phyloP scores from a whole-genome alignment of 352 stramenopile genomes.

The Globisporangium takayamanum region DNA sequence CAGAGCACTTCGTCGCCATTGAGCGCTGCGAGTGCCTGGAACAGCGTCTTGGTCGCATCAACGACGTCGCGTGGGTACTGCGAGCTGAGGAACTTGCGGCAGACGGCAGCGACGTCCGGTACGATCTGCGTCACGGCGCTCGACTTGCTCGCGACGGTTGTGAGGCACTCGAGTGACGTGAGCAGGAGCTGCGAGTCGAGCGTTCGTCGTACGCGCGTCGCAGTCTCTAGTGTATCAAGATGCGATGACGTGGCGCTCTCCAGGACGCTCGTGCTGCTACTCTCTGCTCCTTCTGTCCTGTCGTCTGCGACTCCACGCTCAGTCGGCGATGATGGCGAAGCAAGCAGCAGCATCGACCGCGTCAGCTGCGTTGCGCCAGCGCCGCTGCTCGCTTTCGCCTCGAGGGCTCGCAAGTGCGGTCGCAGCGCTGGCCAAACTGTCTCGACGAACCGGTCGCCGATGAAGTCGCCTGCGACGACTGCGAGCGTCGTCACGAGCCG shows the following conservation, averaged over 20 bases:
- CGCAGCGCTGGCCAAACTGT: conserved; percentile 63
- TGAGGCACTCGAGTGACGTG: conserved; percentile 53
- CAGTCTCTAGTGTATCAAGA: not conserved
- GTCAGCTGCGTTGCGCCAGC: conserved; percentile 29
- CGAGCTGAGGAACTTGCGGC: conserved; percentile 37
- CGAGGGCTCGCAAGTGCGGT: conserved; percentile 32
- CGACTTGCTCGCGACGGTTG: conserved; percentile 32
- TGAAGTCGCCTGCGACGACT: conserved; percentile 61
- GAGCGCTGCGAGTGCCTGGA: conserved; percentile 34
- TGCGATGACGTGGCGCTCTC: not conserved
- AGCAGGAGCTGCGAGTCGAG: conserved; percentile 54
- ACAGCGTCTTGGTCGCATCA: conserved; percentile 29
- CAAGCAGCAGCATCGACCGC: conserved; percentile 60
- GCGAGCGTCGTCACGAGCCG: conserved; percentile 45
- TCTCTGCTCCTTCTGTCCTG: not conserved
- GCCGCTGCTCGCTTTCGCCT: conserved; percentile 19
- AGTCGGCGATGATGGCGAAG: not conserved
- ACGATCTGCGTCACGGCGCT: conserved; percentile 49
- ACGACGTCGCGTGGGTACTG: conserved; percentile 30
- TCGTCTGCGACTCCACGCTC: not conserved
- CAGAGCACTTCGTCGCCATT: conserved; percentile 78
- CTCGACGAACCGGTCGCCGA: conserved; percentile 75
- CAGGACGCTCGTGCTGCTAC: conserved; percentile 2
- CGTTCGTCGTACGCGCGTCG: conserved; percentile 24
- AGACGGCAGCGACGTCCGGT: conserved; percentile 39